Evolutionary conservation across 2,329 filamentous ascomycete genomes (phyloP).

Genomic region (Ceratocystis lukuohia): DNA sequence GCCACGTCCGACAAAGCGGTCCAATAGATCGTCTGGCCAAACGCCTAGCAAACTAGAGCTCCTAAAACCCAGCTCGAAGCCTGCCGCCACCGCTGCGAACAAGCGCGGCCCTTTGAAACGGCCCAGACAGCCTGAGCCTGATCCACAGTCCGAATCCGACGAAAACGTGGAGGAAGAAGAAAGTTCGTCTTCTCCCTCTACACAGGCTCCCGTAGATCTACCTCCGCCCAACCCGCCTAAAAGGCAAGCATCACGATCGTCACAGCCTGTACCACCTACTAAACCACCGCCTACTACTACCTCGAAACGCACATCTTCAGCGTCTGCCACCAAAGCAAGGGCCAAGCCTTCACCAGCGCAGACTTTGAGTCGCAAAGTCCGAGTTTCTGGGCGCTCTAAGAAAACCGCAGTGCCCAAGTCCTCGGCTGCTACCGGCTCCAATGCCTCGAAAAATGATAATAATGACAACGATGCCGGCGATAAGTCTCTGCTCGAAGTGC

Average conservation of each 20-base stretch:
- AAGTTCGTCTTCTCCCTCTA: background rate
- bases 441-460: constrained; percentile 21
- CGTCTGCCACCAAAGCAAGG: constrained; percentile 1
- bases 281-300: background rate
- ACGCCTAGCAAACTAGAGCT: background rate
- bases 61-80: background rate
- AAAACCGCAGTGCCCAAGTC: background rate
- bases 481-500: constrained; percentile 35
- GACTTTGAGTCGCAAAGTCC: background rate
- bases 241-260: background rate
- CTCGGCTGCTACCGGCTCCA: constrained; percentile 19
- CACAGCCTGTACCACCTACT: background rate
- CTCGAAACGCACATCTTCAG: background rate
- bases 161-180: constrained; percentile 4
- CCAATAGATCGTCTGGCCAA: background rate
- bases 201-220: background rate
- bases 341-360: constrained; percentile 16
- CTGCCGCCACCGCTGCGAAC: background rate
- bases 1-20: background rate
- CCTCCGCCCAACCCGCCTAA: background rate
- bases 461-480: constrained; percentile 31
- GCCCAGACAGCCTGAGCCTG: background rate
- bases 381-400: constrained; percentile 3
- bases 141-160: background rate
- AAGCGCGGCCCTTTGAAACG: background rate